Conservation (phyloP, 768 basidiomycete species). For the Hericium erinaceus region DNA sequence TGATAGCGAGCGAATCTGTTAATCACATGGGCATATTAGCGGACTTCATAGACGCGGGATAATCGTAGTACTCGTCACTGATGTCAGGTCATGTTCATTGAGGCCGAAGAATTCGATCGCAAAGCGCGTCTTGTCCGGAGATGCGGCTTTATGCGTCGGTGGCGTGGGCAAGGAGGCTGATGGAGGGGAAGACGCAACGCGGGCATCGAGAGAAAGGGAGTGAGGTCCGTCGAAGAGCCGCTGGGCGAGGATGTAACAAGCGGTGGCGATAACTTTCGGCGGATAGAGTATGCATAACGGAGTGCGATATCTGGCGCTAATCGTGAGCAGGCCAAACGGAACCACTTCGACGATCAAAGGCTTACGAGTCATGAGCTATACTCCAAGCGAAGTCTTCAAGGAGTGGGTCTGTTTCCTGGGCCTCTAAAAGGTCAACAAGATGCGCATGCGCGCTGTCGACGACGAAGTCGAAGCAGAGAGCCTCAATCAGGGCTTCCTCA, state of each 20-base stretch:
- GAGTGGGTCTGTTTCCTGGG: slow-evolving; percentile 34
- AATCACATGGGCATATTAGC: too few species aligned
- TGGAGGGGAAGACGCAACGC: slow-evolving; percentile 62
- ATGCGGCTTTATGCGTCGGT: slow-evolving; percentile 65
- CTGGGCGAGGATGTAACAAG: slow-evolving; percentile 73
- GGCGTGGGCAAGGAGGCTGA: slow-evolving; percentile 75
- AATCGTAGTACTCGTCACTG: slow-evolving; percentile 44
- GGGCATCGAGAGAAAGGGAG: slow-evolving; percentile 63
- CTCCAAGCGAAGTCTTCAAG: slow-evolving; percentile 79
- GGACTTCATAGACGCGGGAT: too few species aligned
- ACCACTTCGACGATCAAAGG: slow-evolving; percentile 10
- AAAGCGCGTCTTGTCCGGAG: slow-evolving; percentile 60
- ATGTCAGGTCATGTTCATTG: slow-evolving; percentile 44
- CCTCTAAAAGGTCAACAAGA: slow-evolving; percentile 63
- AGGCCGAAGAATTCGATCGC: slow-evolving; percentile 62
- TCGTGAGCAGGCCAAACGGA: slow-evolving; percentile 1
- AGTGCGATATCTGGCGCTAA: slow-evolving; percentile 54
- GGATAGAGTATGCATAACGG: slow-evolving; percentile 67
- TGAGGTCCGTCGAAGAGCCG: slow-evolving; percentile 63
- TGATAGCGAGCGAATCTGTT: slow-evolving; percentile 8
- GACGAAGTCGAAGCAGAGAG: slow-evolving; percentile 79
- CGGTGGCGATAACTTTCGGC: slow-evolving; percentile 62
- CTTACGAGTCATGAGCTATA: slow-evolving; percentile 80
- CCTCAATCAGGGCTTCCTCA: slow-evolving; percentile 74
- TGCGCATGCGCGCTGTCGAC: slow-evolving; percentile 70